Evolutionary conservation across 371 early-diverging fungal species (phyloP).

Genomic region (Mortierella sp.): DNA sequence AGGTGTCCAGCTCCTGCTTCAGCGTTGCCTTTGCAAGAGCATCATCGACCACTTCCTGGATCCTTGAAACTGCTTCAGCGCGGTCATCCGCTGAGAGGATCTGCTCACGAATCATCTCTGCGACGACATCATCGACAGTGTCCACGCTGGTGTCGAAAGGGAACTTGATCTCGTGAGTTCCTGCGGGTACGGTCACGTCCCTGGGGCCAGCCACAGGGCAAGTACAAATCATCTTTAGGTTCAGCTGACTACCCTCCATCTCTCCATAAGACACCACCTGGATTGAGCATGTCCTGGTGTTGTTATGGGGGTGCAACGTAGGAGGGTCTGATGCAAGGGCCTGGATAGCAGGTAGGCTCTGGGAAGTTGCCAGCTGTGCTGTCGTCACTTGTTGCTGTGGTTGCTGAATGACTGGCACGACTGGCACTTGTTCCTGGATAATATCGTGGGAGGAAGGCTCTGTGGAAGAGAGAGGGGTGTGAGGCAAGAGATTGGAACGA

Average conservation of each 20-base stretch:
- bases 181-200: slow-evolving; percentile 42
- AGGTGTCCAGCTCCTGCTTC: background rate
- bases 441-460: background rate
- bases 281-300: slow-evolving; percentile 46
- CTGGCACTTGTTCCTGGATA: background rate
- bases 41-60: slow-evolving; percentile 38
- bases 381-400: slow-evolving; percentile 6
- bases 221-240: slow-evolving; percentile 53
- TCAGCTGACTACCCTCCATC: slow-evolving; percentile 30
- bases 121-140: slow-evolving; percentile 77
- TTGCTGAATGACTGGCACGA: background rate
- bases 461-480: slow-evolving; percentile 27
- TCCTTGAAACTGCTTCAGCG: slow-evolving; percentile 42
- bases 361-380: background rate
- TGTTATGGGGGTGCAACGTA: slow-evolving; percentile 47
- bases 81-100: slow-evolving; percentile 50
- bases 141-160: slow-evolving; percentile 75
- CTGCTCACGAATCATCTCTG: slow-evolving; percentile 65
- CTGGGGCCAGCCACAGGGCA: slow-evolving; percentile 53
- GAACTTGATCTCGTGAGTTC: slow-evolving; percentile 73
- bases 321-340: slow-evolving; percentile 18
- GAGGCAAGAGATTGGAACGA: slow-evolving; percentile 48
- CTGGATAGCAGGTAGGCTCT: background rate
- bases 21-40: slow-evolving; percentile 1
- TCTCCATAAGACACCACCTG: slow-evolving; percentile 52